phyloP scores from a whole-genome alignment of 495 filamentous ascomycete genomes.

The Neurospora sp. region DNA sequence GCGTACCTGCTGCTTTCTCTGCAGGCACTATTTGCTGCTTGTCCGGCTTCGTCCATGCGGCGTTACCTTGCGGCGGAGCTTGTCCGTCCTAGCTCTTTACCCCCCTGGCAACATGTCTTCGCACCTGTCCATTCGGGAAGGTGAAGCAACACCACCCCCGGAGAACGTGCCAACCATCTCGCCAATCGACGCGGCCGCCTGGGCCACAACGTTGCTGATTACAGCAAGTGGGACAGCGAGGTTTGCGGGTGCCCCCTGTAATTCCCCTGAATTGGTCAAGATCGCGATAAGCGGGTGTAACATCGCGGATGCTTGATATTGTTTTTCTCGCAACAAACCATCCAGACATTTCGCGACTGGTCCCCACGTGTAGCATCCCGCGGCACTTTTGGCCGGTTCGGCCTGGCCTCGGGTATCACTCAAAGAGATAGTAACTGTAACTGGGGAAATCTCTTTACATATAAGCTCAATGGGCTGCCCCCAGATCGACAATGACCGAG shows the following conservation, averaged over 20 bases:
- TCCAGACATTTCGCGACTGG: background rate
- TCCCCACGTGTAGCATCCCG: background rate
- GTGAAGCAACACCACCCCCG: background rate
- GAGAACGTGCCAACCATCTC: constrained; percentile 6
- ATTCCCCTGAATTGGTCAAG: constrained; percentile 1
- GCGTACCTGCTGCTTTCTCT: background rate
- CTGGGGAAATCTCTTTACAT: background rate
- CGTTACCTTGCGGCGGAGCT: background rate
- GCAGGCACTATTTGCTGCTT: background rate
- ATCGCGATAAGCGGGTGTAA: background rate
- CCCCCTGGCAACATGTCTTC: background rate
- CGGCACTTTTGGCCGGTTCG: no score
- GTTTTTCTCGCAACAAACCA: background rate
- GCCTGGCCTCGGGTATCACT: background rate
- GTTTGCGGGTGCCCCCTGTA: background rate
- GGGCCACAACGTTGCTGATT: background rate
- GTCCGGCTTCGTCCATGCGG: background rate
- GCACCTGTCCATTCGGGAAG: constrained; percentile 14
- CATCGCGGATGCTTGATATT: background rate
- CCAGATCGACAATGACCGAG: background rate
- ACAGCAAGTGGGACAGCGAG: background rate
- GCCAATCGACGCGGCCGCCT: background rate
- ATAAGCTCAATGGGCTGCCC: background rate
- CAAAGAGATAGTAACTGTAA: background rate
- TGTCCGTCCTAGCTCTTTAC: background rate